These are phyloP conservation scores for Globisporangium rhizosaccharum DNA, from an alignment of 352 stramenopile species.

Conservation along the genomic window DNA sequence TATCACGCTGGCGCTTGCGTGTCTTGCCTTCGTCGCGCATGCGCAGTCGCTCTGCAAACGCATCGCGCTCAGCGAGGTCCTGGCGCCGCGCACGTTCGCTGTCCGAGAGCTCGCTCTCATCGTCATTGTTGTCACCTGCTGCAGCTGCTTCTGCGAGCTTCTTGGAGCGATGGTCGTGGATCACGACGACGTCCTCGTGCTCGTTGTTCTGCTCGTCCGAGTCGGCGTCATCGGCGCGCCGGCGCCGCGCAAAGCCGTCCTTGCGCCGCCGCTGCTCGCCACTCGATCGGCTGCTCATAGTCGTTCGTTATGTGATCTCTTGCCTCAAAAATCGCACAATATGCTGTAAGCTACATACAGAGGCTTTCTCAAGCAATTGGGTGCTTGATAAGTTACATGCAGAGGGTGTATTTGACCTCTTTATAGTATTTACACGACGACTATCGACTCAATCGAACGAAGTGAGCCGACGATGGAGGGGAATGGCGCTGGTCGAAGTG, in stretches of 20 bases:
- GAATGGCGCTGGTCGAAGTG: no score
- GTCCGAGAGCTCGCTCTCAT: slow-evolving; percentile 12
- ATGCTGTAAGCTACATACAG: not conserved
- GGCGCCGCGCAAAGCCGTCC: slow-evolving; percentile 12
- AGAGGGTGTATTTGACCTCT: no score
- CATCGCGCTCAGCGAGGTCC: slow-evolving; percentile 72
- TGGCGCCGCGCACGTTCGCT: slow-evolving; percentile 48
- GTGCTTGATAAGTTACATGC: no score
- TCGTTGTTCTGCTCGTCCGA: not conserved
- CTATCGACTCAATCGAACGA: no score
- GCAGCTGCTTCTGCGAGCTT: slow-evolving; percentile 20
- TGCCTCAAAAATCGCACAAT: not conserved
- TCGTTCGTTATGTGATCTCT: not conserved
- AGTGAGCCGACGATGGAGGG: no score
- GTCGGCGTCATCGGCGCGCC: not conserved
- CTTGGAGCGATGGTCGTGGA: slow-evolving; percentile 43
- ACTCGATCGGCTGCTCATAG: slow-evolving; percentile 13
- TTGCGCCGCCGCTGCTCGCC: slow-evolving; percentile 10
- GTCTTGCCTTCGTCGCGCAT: slow-evolving; percentile 73
- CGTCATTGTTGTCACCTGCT: slow-evolving; percentile 7
- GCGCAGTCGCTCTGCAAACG: slow-evolving; percentile 74
- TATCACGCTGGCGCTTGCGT: slow-evolving; percentile 41
- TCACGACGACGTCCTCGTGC: slow-evolving; percentile 25
- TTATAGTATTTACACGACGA: no score
- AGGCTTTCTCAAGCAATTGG: not conserved